Base-by-base conservation (phyloP, 495 filamentous ascomycete genomes). In the Penicillium silybi region DNA sequence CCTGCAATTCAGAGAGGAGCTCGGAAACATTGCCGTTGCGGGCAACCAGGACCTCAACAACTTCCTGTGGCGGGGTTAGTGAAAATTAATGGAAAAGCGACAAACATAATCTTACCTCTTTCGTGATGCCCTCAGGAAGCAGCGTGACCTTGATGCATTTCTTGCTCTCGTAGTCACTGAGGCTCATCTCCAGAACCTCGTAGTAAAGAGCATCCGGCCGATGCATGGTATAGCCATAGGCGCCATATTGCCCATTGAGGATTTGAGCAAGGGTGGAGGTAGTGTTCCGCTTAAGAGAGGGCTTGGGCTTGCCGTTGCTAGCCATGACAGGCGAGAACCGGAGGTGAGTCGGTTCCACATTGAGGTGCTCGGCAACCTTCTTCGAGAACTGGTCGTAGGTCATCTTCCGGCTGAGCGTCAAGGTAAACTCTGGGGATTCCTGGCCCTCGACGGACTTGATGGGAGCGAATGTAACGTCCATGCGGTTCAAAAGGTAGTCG, bases 151-250 rank as follows among this genome's bases (percentile, higher is more conserved):
- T 90, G 54, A 96, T 68, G 48, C 66, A 78, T 68, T 92, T 96
- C 72, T 93, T 92, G 25, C 86, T 92, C 58, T 99, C 95, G 32
- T 90, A 77, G 64, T 99, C 95, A 44, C 87, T 90, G 42, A 99
- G 72, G 52, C 89, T 95, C 72, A 95, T 90, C 41, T 99, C 93
- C 25, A 99, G 73, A 15, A 96, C 79, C 66, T 99, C 93, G 55
- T 90, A 97, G 66, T 83, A 96, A 25, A 99, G 71, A 8, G 84
- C 80, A 67, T 97, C 90, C 23, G 77, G 60, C 29, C 84, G 78
- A 58, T 89, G 88, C 62, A 83, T 84, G 59, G 76, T 80, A 52
- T 79, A 87, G 47, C 72, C 68, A 65, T 85, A 86, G 20, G 72
- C 75, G 53, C 73, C 72, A 52, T 86, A 85, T 22, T 83, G 75